A percentile compares a stretch with the other conserved stretches of the same genome.
Evolutionary conservation across 225 moss, liverwort and hornwort species (phyloP).

Genomic region (Neckera pumila): DNA sequence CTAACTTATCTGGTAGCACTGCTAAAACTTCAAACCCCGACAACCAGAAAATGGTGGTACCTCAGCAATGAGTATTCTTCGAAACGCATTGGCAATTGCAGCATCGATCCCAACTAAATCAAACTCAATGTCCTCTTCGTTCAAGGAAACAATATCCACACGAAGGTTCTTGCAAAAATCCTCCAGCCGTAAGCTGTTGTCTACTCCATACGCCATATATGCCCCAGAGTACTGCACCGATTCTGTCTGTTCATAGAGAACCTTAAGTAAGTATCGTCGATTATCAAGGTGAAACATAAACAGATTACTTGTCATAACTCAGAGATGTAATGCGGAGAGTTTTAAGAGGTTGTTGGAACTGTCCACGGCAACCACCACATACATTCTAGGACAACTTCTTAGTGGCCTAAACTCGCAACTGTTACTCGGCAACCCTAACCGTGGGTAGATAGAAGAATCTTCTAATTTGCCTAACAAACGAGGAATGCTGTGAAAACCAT

Average conservation of each 20-base stretch:
- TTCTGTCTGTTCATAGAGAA: slow-evolving; percentile 61
- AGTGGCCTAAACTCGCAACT: background rate
- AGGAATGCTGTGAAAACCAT: background rate
- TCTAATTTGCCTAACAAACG: background rate
- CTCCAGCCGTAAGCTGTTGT: slow-evolving; percentile 75
- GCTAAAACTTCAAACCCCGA: background rate
- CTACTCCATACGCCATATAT: slow-evolving; percentile 77
- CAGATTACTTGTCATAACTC: background rate
- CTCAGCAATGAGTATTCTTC: slow-evolving; percentile 90
- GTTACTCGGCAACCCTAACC: background rate
- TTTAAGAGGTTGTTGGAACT: background rate
- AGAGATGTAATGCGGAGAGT: background rate
- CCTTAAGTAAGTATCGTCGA: background rate
- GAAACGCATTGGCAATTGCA: slow-evolving; percentile 87
- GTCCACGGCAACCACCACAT: background rate
- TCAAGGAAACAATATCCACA: slow-evolving; percentile 63
- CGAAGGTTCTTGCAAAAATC: slow-evolving; percentile 68
- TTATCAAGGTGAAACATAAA: background rate
- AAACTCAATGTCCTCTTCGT: slow-evolving; percentile 87
- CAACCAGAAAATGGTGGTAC: slow-evolving; percentile 6
- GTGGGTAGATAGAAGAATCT: too few species aligned
- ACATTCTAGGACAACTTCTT: background rate
- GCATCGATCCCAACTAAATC: slow-evolving; percentile 95
- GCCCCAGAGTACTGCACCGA: slow-evolving; percentile 99
- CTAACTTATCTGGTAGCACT: background rate